Percentiles rank a stretch among this genome's conserved stretches.
phyloP scores from a whole-genome alignment of 2,329 filamentous ascomycete species.

The Fusarium transvaalense region DNA sequence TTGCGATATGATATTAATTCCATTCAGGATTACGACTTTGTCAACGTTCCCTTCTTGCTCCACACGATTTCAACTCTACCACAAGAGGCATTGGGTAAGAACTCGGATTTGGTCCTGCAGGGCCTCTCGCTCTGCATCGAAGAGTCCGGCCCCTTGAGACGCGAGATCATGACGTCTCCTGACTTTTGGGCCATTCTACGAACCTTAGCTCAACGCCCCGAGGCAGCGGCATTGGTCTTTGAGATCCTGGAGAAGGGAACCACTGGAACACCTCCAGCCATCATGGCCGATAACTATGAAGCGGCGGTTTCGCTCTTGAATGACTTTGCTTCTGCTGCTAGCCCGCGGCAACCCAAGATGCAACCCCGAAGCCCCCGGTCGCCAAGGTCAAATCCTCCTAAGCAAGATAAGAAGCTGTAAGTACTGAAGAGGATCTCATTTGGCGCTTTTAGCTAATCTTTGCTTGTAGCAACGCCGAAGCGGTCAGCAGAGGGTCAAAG shows the following conservation, averaged over 20 bases:
- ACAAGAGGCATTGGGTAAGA: conserved; percentile 79
- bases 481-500: conserved; percentile 81
- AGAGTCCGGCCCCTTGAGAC: conserved; percentile 80
- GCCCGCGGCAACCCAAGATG: conserved; percentile 76
- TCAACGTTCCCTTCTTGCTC: conserved; percentile 90
- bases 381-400: conserved; percentile 50
- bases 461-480: conserved; percentile 56
- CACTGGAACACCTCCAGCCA: conserved; percentile 79
- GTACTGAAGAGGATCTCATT: background rate
- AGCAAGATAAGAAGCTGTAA: conserved; percentile 48
- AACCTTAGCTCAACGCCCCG: conserved; percentile 75
- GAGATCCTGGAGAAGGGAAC: conserved; percentile 85
- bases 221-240: conserved; percentile 83
- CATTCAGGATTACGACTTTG: conserved; percentile 83
- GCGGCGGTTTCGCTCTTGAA: conserved; percentile 86
- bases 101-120: conserved; percentile 80
- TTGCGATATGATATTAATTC: conserved; percentile 36
- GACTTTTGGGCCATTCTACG: conserved; percentile 97
- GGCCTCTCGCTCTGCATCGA: conserved; percentile 85
- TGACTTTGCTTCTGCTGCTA: conserved; percentile 87
- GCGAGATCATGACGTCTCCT: conserved; percentile 94
- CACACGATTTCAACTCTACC: conserved; percentile 92
- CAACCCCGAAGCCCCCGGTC: conserved; percentile 71
- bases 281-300: conserved; percentile 97
- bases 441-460: conserved; percentile 1